A percentile compares a stretch with the other conserved stretches of the same genome.
phyloP scores from a whole-genome alignment of 345 rosid genomes.

The Eutrema heterophyllum region DNA sequence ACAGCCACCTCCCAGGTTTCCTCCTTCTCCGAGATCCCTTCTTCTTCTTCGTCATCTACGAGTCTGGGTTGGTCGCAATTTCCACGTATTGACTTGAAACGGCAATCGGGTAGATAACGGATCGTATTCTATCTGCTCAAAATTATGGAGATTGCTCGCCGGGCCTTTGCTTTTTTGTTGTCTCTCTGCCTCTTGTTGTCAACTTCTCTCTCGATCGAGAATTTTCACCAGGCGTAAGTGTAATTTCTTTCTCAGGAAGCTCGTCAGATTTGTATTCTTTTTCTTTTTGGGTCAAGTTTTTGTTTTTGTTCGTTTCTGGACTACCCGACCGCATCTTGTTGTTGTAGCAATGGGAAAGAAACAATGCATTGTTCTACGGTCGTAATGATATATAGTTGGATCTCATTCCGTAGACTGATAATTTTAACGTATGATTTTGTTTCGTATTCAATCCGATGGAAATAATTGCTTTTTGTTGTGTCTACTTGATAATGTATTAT shows the following conservation, averaged over 20 bases:
- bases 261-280: too few relatives aligned
- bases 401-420: too few relatives aligned
- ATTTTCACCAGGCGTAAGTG: slow-evolving; percentile 75
- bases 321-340: too few relatives aligned
- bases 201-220: slow-evolving; percentile 52
- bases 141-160: slow-evolving; percentile 47
- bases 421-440: too few relatives aligned
- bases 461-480: too few relatives aligned
- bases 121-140: slow-evolving; percentile 33
- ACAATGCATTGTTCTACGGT: too few relatives aligned
- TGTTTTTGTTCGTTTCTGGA: neutral
- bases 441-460: too few relatives aligned
- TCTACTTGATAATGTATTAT: too few relatives aligned
- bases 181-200: slow-evolving; percentile 43
- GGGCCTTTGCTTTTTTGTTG: slow-evolving; percentile 34
- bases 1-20: slow-evolving; percentile 46
- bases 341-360: too few relatives aligned
- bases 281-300: too few relatives aligned
- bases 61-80: slow-evolving; percentile 1
- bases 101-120: slow-evolving; percentile 25
- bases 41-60: slow-evolving; percentile 9
- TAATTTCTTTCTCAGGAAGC: neutral
- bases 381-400: too few relatives aligned
- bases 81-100: slow-evolving; percentile 22
- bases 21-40: slow-evolving; percentile 18